Evolutionary conservation across 2,329 filamentous ascomycete species (phyloP).

Genomic region (Colletotrichum sp.): DNA sequence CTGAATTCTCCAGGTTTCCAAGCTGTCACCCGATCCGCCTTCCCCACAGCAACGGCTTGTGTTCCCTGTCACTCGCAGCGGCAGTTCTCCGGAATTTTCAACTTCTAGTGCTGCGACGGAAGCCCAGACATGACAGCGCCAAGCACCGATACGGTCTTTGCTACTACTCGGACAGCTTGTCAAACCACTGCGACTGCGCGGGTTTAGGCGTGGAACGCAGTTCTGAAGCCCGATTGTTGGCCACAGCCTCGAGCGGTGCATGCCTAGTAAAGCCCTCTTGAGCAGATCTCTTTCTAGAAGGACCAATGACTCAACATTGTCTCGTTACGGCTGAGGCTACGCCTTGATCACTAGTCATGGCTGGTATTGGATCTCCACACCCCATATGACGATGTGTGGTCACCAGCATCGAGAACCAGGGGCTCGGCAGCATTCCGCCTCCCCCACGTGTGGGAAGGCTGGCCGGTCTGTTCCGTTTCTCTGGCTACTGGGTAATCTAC

Average conservation of each 20-base stretch:
- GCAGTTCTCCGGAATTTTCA: not conserved
- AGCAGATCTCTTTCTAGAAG: not conserved
- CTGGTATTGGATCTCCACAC: not conserved
- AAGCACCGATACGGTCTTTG: not conserved
- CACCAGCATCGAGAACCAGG: not conserved
- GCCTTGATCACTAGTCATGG: slow-evolving; percentile 5
- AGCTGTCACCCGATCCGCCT: slow-evolving; percentile 12
- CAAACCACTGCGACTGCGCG: not conserved
- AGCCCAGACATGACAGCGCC: not conserved
- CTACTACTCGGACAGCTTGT: not conserved
- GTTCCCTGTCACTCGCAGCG: not conserved
- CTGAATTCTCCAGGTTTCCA: slow-evolving; percentile 13
- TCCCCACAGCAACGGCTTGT: not conserved
- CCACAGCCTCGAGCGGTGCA: not conserved
- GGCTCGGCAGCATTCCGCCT: slow-evolving; percentile 1
- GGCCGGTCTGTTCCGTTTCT: not conserved
- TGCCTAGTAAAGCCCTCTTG: not conserved
- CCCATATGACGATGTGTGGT: not conserved
- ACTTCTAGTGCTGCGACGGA: not conserved
- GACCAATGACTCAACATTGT: slow-evolving; percentile 2
- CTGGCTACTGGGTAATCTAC: not conserved
- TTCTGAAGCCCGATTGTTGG: not conserved
- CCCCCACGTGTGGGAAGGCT: not conserved
- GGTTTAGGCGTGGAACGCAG: not conserved
- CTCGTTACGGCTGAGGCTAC: not conserved